Evolutionary conservation across 2,329 filamentous ascomycete species (phyloP).

Genomic region (Dichotomopilus funicola): DNA sequence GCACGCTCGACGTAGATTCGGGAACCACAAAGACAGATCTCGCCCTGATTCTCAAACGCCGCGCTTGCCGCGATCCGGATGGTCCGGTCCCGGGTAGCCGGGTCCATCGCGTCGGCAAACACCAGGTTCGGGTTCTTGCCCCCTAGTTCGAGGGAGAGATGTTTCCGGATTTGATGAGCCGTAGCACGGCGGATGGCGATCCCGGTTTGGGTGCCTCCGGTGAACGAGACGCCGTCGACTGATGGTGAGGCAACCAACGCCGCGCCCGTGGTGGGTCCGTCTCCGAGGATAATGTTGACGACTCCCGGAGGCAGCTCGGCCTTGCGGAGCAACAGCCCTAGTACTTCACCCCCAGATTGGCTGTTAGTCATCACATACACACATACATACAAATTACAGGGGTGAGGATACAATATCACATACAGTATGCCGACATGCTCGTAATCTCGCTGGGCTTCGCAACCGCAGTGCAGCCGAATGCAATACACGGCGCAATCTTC

Average conservation of each 20-base stretch:
- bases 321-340: conserved; percentile 23
- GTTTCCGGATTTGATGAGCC: conserved; percentile 29
- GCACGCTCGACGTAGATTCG: conserved; percentile 46
- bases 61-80: conserved; percentile 39
- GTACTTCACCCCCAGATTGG: conserved; percentile 13
- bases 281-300: conserved; percentile 30
- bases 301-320: conserved; percentile 27
- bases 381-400: background rate
- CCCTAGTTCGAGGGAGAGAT: conserved; percentile 32
- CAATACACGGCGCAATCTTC: conserved; percentile 32
- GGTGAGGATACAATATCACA: background rate
- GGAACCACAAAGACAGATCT: conserved; percentile 34
- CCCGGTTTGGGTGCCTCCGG: conserved; percentile 29
- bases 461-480: conserved; percentile 32
- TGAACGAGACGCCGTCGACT: conserved; percentile 30
- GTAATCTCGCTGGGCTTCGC: conserved; percentile 32
- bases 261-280: conserved; percentile 28
- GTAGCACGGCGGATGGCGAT: conserved; percentile 28
- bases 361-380: background rate
- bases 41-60: conserved; percentile 31
- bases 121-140: conserved; percentile 48
- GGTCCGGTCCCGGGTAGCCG: conserved; percentile 39
- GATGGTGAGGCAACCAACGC: conserved; percentile 25
- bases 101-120: conserved; percentile 42
- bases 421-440: conserved; percentile 28